These are phyloP conservation scores for Vitis hybrid DNA, from an alignment of 177 flowering plant genomes.

Conservation along the genomic window DNA sequence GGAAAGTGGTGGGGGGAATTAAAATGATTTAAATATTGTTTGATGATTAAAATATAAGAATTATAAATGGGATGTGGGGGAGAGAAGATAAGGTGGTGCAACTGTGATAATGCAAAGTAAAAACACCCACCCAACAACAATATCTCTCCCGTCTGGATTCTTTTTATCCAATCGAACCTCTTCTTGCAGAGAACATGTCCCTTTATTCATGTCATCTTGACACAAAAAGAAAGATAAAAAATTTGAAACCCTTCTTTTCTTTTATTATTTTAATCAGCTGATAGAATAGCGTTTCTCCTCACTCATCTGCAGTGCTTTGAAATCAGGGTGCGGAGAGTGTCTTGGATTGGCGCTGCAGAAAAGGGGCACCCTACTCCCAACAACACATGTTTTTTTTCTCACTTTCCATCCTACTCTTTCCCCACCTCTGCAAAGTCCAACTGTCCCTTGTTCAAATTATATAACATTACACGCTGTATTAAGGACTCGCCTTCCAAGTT, in stretches of 20 bases:
- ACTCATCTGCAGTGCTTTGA: conserved; percentile 14
- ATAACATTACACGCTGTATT: too few relatives aligned
- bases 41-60: neutral
- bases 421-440: conserved; percentile 4
- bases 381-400: conserved; percentile 16
- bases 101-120: conserved; percentile 38
- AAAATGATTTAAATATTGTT: neutral
- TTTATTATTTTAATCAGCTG: neutral
- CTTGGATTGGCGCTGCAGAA: conserved; percentile 25
- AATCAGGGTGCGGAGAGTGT: conserved; percentile 17
- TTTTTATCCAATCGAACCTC: conserved; percentile 54
- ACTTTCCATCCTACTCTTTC: conserved; percentile 1
- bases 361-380: conserved; percentile 10
- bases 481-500: too few relatives aligned
- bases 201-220: conserved; percentile 39
- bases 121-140: conserved; percentile 44
- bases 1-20: conserved; percentile 14
- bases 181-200: conserved; percentile 56
- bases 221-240: neutral
- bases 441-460: neutral
- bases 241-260: neutral
- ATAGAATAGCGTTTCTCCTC: neutral
- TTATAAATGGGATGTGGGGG: conserved; percentile 29
- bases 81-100: conserved; percentile 61
- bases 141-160: conserved; percentile 47